These are phyloP conservation scores for Saccharomycopsis amapae DNA, from an alignment of 805 yeast species.

Conservation along the genomic window DNA sequence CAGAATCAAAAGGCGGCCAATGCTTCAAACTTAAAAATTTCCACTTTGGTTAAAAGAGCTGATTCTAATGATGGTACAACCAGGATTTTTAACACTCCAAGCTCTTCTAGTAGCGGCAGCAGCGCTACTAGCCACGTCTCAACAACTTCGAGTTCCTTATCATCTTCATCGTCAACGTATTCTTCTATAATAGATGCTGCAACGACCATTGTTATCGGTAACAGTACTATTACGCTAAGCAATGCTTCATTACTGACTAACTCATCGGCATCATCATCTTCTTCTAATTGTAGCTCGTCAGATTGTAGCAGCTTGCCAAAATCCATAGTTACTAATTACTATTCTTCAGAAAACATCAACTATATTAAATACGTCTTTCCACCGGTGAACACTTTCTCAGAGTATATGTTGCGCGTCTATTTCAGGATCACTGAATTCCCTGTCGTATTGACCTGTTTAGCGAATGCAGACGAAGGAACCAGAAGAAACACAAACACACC, in stretches of 20 bases:
- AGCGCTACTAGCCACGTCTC: too few species aligned
- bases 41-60: too few species aligned
- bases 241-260: constrained; percentile 6
- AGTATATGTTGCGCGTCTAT: constrained; percentile 6
- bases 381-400: constrained; percentile 25
- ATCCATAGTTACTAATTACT: constrained; percentile 14
- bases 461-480: constrained; percentile 37
- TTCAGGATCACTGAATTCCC: constrained; percentile 26
- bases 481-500: constrained; percentile 33
- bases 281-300: neutral
- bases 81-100: too few species aligned
- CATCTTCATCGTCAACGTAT: constrained; percentile 3
- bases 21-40: too few species aligned
- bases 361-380: constrained; percentile 34
- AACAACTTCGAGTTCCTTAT: constrained; percentile 1
- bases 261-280: constrained; percentile 1
- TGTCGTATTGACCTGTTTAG: constrained; percentile 29
- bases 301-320: constrained; percentile 7
- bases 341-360: constrained; percentile 14
- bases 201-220: constrained; percentile 1
- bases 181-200: neutral
- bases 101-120: too few species aligned
- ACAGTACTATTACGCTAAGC: constrained; percentile 3
- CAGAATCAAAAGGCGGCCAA: too few species aligned
- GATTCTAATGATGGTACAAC: too few species aligned